These are phyloP conservation scores for Trichoderma aggressivum DNA, from an alignment of 2,329 filamentous ascomycete species.

Conservation along the genomic window DNA sequence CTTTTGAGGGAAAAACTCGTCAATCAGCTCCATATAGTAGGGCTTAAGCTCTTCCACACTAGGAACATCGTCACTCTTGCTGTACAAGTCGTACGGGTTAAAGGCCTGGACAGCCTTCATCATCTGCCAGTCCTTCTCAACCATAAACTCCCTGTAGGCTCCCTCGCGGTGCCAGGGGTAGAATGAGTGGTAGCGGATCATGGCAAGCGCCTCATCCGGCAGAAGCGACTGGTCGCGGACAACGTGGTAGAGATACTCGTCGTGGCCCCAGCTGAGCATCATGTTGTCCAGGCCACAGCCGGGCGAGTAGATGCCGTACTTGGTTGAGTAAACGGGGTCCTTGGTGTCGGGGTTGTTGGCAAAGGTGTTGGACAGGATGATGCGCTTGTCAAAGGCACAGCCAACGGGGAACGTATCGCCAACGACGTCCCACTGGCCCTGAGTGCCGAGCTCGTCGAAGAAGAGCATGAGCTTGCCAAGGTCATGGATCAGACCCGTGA, in stretches of 20 bases:
- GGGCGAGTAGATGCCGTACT: conserved; percentile 74
- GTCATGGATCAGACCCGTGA: conserved; percentile 74
- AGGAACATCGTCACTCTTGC: conserved; percentile 81
- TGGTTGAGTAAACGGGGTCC: conserved; percentile 69
- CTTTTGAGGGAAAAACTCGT: conserved; percentile 42
- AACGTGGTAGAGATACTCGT: conserved; percentile 84
- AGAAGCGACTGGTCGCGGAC: conserved; percentile 77
- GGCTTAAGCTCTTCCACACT: conserved; percentile 71
- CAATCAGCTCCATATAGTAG: conserved; percentile 43
- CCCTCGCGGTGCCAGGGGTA: conserved; percentile 86
- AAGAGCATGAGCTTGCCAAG: conserved; percentile 78
- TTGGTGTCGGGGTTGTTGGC: conserved; percentile 68
- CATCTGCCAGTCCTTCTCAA: conserved; percentile 75
- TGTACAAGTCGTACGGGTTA: conserved; percentile 89
- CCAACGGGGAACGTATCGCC: conserved; percentile 81
- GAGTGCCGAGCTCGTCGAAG: conserved; percentile 60
- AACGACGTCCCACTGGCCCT: conserved; percentile 91
- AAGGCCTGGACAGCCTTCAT: conserved; percentile 78
- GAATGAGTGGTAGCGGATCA: conserved; percentile 92
- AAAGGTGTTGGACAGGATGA: conserved; percentile 81
- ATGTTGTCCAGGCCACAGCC: conserved; percentile 82
- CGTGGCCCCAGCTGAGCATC: conserved; percentile 88
- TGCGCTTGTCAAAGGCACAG: conserved; percentile 68
- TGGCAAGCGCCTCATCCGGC: conserved; percentile 78
- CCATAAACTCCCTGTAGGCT: conserved; percentile 80